Conservation (phyloP, 768 basidiomycete genomes). For the Solioccasus polychromus region DNA sequence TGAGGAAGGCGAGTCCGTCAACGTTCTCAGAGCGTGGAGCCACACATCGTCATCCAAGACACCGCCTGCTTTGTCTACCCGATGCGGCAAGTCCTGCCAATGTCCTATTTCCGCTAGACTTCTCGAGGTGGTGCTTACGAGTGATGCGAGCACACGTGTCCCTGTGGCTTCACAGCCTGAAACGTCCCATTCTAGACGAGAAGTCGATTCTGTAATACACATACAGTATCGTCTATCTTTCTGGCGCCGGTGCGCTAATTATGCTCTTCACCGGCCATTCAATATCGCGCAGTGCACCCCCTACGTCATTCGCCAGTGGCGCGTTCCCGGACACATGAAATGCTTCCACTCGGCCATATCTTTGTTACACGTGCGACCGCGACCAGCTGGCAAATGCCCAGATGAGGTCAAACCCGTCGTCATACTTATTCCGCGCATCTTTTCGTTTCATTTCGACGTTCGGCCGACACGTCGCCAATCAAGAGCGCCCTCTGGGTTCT, state of each 20-base stretch:
- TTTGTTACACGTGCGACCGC: background rate
- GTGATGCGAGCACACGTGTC: too few relatives aligned
- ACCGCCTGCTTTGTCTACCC: too few relatives aligned
- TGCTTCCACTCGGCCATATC: background rate
- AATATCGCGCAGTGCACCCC: background rate
- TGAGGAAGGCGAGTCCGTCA: background rate
- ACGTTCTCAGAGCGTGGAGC: too few relatives aligned
- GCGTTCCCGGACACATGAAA: background rate
- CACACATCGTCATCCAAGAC: too few relatives aligned
- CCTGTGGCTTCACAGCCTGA: constrained; percentile 2
- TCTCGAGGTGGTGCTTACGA: too few relatives aligned
- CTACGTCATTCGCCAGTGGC: constrained; percentile 8
- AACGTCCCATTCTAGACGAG: background rate
- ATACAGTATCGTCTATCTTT: constrained; percentile 3
- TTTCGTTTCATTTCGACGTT: too few relatives aligned
- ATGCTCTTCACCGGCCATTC: constrained; percentile 10
- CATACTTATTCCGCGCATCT: too few relatives aligned
- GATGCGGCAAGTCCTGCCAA: too few relatives aligned
- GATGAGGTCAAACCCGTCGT: too few relatives aligned
- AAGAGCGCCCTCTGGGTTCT: too few relatives aligned
- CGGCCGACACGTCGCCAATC: too few relatives aligned
- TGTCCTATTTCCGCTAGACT: constrained; percentile 21
- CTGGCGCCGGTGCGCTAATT: constrained; percentile 7
- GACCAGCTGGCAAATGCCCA: too few relatives aligned
- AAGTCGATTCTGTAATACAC: background rate